Evolutionary conservation across 2,329 filamentous ascomycete species (phyloP).

Genomic region (Raffaelea arxii): DNA sequence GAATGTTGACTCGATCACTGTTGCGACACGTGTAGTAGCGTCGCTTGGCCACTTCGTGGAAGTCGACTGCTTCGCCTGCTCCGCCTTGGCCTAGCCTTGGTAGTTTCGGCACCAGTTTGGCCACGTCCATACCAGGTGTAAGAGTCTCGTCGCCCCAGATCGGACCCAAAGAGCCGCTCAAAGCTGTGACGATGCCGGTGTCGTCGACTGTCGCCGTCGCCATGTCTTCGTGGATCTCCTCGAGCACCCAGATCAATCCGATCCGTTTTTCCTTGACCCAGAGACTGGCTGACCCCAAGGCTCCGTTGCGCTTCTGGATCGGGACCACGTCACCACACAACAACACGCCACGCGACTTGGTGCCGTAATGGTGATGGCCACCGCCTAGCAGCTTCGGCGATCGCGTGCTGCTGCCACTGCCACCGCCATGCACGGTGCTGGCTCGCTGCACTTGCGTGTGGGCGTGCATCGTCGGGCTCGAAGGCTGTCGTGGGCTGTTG

Average conservation of each 20-base stretch:
- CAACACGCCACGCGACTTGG: slow-evolving; percentile 68
- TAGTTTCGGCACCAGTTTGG: slow-evolving; percentile 69
- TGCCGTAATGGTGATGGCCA: slow-evolving; percentile 54
- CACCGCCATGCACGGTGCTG: slow-evolving; percentile 52
- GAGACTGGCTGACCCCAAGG: slow-evolving; percentile 82
- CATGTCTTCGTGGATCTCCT: slow-evolving; percentile 94
- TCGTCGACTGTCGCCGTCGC: slow-evolving; percentile 69
- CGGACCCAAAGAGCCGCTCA: slow-evolving; percentile 65
- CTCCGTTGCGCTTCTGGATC: slow-evolving; percentile 90
- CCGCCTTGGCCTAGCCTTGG: slow-evolving; percentile 65
- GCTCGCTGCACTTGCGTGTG: slow-evolving; percentile 40
- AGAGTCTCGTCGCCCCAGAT: slow-evolving; percentile 75
- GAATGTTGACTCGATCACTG: slow-evolving; percentile 67
- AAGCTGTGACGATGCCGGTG: slow-evolving; percentile 60
- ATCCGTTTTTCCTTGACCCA: slow-evolving; percentile 98
- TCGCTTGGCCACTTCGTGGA: slow-evolving; percentile 60
- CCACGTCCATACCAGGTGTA: slow-evolving; percentile 61
- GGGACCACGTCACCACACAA: slow-evolving; percentile 97
- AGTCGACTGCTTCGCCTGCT: slow-evolving; percentile 65
- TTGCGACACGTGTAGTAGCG: slow-evolving; percentile 82
- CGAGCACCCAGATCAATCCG: slow-evolving; percentile 92
- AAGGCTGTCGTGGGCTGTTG: background rate
- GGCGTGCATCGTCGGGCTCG: slow-evolving; percentile 16
- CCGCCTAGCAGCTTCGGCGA: slow-evolving; percentile 43
- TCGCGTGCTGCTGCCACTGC: slow-evolving; percentile 43